A percentile compares a stretch with the other conserved stretches of the same genome.
phyloP scores from a whole-genome alignment of 1,284 basidiomycete species.

The Leccinum pachyderme region DNA sequence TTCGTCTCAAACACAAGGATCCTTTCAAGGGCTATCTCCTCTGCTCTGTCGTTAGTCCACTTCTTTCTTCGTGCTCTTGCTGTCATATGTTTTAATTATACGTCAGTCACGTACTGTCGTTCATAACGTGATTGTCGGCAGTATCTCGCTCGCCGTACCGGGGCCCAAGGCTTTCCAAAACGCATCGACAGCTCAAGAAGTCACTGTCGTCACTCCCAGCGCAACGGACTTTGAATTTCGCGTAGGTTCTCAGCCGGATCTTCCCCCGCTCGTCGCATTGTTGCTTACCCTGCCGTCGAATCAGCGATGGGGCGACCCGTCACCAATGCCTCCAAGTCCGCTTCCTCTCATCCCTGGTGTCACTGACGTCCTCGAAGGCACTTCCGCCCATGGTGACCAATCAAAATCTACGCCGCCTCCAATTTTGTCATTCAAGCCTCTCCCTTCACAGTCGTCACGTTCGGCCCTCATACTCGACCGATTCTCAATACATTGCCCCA shows the following conservation, averaged over 20 bases:
- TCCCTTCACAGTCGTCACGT: conserved; percentile 62
- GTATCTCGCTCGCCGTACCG: conserved; percentile 69
- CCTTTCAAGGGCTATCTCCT: conserved; percentile 69
- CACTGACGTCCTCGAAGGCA: conserved; percentile 12
- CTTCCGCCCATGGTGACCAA: background rate
- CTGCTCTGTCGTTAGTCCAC: conserved; percentile 62
- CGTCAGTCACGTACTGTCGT: conserved; percentile 57
- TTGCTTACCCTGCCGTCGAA: conserved; percentile 9
- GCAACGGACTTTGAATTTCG: conserved; percentile 67
- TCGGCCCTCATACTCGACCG: conserved; percentile 74
- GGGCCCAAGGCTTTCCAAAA: conserved; percentile 72
- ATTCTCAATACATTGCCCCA: conserved; percentile 59
- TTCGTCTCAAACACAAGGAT: conserved; percentile 72
- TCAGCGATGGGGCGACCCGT: conserved; percentile 72
- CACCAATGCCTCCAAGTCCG: conserved; percentile 55
- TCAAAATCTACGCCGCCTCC: conserved; percentile 8
- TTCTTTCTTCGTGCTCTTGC: conserved; percentile 1
- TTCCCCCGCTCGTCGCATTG: conserved; percentile 7
- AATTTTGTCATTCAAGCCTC: conserved; percentile 50
- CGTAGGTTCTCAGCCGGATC: conserved; percentile 40
- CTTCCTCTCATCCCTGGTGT: conserved; percentile 27
- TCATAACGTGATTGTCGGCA: conserved; percentile 69
- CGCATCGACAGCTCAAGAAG: conserved; percentile 75
- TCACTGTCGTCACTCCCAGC: conserved; percentile 64
- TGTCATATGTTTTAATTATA: conserved; percentile 10